These are phyloP conservation scores for Leishmania tarentolae DNA, from an alignment of 208 protist genomes.

Conservation along the genomic window DNA sequence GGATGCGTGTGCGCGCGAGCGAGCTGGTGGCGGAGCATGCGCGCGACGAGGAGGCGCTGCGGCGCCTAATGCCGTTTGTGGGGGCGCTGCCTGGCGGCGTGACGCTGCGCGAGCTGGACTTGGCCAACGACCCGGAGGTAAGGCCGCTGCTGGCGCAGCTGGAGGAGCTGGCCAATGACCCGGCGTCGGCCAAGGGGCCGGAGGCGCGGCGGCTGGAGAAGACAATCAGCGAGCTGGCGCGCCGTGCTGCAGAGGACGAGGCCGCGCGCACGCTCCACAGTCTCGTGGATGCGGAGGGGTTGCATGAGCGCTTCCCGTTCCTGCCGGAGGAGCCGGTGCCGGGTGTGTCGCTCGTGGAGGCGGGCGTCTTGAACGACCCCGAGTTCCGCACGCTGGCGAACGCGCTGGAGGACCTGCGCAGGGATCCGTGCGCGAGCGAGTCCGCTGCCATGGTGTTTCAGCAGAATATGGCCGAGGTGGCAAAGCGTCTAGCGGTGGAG, in stretches of 20 bases:
- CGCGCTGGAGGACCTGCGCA: constrained; percentile 33
- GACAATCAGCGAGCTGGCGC: constrained; percentile 35
- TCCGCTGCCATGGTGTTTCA: not conserved
- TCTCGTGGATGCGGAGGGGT: constrained; percentile 26
- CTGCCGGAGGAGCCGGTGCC: constrained; percentile 44
- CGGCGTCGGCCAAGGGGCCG: constrained; percentile 20
- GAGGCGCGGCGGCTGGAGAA: constrained; percentile 47
- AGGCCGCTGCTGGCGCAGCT: constrained; percentile 32
- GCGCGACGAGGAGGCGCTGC: constrained; percentile 33
- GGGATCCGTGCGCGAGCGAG: constrained; percentile 1
- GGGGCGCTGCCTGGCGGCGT: constrained; percentile 30
- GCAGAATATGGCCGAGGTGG: not conserved
- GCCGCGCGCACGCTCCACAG: constrained; percentile 14
- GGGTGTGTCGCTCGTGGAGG: constrained; percentile 38
- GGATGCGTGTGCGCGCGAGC: constrained; percentile 29
- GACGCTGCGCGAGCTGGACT: constrained; percentile 34
- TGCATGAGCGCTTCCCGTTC: constrained; percentile 46
- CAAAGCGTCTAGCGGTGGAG: constrained; percentile 7
- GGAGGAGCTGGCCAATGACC: constrained; percentile 36
- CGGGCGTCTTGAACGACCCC: constrained; percentile 40
- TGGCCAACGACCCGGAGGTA: constrained; percentile 29
- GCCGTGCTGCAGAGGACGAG: constrained; percentile 43
- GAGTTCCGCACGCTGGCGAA: constrained; percentile 47
- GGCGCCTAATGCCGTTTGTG: constrained; percentile 31
- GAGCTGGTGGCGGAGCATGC: constrained; percentile 21